Evolutionary conservation across 1,284 basidiomycete species (phyloP).

Genomic region (Rugosomyces carneus): DNA sequence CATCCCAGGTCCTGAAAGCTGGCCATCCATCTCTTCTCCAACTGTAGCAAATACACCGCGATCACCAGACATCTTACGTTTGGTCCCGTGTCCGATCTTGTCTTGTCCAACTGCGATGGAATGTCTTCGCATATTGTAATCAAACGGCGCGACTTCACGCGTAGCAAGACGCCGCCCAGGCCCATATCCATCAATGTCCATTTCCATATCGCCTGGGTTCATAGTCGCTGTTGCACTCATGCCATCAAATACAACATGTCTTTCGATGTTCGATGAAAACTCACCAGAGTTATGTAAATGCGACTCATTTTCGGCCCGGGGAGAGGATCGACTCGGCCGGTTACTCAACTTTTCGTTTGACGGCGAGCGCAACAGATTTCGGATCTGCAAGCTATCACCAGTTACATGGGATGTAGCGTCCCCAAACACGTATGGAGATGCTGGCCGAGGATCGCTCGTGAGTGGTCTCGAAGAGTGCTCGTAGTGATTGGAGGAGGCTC

Average conservation of each 20-base stretch:
- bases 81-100: conserved; percentile 51
- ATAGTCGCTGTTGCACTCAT: conserved; percentile 28
- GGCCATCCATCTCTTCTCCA: conserved; percentile 58
- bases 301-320: conserved; percentile 19
- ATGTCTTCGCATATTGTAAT: conserved; percentile 61
- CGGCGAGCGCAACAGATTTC: conserved; percentile 48
- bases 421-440: conserved; percentile 66
- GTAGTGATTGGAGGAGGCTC: conserved; percentile 19
- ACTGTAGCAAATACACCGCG: conserved; percentile 41
- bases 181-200: conserved; percentile 33
- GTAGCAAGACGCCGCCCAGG: conserved; percentile 21
- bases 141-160: conserved; percentile 43
- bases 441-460: conserved; percentile 47
- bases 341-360: conserved; percentile 31
- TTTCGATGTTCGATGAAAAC: conserved; percentile 5
- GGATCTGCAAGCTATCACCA: conserved; percentile 38
- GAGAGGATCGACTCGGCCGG: conserved; percentile 12
- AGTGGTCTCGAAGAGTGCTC: conserved; percentile 22
- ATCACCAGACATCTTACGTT: conserved; percentile 76
- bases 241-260: neutral
- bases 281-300: conserved; percentile 13
- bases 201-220: conserved; percentile 36
- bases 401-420: conserved; percentile 43
- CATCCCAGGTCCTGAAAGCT: conserved; percentile 62
- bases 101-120: conserved; percentile 53